These are phyloP conservation scores for Trematosphaeria pertusa DNA, from an alignment of 2,329 filamentous ascomycete species.

Conservation along the genomic window DNA sequence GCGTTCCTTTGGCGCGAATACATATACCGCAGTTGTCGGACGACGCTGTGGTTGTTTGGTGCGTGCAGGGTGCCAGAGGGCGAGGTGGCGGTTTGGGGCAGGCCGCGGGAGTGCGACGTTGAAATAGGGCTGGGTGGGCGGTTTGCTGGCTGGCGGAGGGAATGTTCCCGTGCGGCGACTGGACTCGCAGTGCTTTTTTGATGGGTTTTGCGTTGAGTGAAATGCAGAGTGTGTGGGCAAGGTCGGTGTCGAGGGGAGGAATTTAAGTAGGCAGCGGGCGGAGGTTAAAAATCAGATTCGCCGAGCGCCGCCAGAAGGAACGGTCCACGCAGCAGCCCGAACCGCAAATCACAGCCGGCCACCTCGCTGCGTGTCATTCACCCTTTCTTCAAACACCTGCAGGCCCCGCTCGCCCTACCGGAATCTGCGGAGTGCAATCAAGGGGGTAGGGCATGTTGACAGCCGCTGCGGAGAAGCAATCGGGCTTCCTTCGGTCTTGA, in stretches of 20 bases:
- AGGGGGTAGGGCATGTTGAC: too few relatives aligned
- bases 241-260: slow-evolving; percentile 20
- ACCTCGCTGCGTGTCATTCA: too few relatives aligned
- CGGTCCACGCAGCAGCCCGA: too few relatives aligned
- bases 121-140: slow-evolving; percentile 10
- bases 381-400: too few relatives aligned
- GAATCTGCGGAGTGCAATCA: too few relatives aligned
- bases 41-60: slow-evolving; percentile 39
- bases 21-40: slow-evolving; percentile 78
- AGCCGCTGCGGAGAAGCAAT: too few relatives aligned
- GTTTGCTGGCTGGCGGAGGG: slow-evolving; percentile 16
- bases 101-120: slow-evolving; percentile 37
- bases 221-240: slow-evolving; percentile 16
- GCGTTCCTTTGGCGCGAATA: slow-evolving; percentile 97
- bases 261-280: slow-evolving; percentile 22
- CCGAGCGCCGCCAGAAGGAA: too few relatives aligned
- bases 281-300: slow-evolving; percentile 21
- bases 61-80: slow-evolving; percentile 34
- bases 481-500: too few relatives aligned
- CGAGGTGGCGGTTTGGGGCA: slow-evolving; percentile 43
- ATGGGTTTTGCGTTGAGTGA: background rate
- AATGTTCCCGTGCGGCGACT: slow-evolving; percentile 6
- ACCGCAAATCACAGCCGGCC: too few relatives aligned
- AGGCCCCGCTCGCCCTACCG: too few relatives aligned
- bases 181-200: background rate